Evolutionary conservation across 2,329 filamentous ascomycete species (phyloP), one percentile per base, ranked within the genome.

Genomic region (Epichloe festucae): DNA sequence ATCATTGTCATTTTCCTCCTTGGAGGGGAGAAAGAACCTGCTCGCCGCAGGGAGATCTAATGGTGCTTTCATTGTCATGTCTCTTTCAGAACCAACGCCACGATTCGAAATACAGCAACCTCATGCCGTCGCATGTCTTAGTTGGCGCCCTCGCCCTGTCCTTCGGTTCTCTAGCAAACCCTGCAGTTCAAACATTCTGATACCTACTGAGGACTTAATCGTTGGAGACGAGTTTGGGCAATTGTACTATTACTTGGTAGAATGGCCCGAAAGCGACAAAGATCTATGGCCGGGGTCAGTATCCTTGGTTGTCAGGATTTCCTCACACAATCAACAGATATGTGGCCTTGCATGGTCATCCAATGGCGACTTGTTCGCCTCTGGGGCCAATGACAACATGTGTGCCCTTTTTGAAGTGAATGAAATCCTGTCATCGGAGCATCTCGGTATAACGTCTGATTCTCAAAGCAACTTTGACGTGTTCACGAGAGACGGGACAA

Each of bases 271-370:
- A 60, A 74, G 87, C 7, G 67, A 70, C 50, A 70, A 71, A 5
- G 79, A 85, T 62, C 78, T 77, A 48, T 95, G 88, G 87, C 76
- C 81, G 34, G 89, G 90, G 14, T 77, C 82, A 36, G 83, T 95
- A 72, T 87, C 79, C 2, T 73, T 96, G 23, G 71, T 95, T 49
- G 84, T 85, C 21, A 82, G 83, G 57, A 84, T 97, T 59, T 76
- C 76, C 35, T 80, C 88, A 7, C 91, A 97, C 64, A 80, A 76
- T 1, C 89, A 96, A 67, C 90, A 97, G 62, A 84, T 98, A 51
- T 98, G 93, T 61, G 91, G 91, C 1, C 73, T 98, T n/a, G 79
- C 87, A 3, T 97, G 90, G 88, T 90, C 89, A 3, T 72, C 73
- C 3, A 81, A 87, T 60, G 89, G 89, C 3, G 74, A 75, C 3